Conservation (phyloP, 768 basidiomycete genomes). For the Pholiota microspora region DNA sequence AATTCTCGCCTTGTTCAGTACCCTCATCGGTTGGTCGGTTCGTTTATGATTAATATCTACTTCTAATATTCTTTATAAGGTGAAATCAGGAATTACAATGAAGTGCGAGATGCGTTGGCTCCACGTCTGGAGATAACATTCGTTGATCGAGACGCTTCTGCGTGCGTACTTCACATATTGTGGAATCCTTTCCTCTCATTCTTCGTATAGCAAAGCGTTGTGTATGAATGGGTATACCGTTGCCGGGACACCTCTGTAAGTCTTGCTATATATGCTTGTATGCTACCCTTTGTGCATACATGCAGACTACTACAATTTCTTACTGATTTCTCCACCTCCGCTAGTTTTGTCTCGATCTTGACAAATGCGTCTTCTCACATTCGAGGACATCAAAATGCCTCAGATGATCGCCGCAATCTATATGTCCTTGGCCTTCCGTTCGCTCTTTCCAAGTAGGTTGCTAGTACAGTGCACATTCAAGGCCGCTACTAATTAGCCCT, state of each 20-base stretch:
- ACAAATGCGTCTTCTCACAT: conserved; percentile 20
- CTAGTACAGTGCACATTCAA: neutral
- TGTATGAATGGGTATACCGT: conserved; percentile 65
- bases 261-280: conserved; percentile 12
- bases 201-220: conserved; percentile 52
- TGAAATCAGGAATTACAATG: conserved; percentile 46
- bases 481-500: neutral
- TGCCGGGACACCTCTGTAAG: conserved; percentile 55
- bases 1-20: conserved; percentile 54
- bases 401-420: conserved; percentile 70
- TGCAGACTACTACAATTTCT: conserved; percentile 12
- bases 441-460: conserved; percentile 65
- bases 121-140: conserved; percentile 53
- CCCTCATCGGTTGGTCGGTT: conserved; percentile 47
- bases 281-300: conserved; percentile 14
- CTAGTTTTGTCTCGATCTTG: conserved; percentile 39
- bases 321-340: neutral
- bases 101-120: conserved; percentile 35
- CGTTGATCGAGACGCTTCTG: conserved; percentile 47
- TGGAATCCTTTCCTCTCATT: neutral
- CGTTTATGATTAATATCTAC: neutral
- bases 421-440: conserved; percentile 86
- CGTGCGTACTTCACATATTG: conserved; percentile 33
- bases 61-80: conserved; percentile 31
- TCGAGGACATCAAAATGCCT: conserved; percentile 20